Evolutionary conservation across 1,284 basidiomycete species (phyloP), one percentile per base, ranked within the genome.

Genomic region (Malassezia caprae): DNA sequence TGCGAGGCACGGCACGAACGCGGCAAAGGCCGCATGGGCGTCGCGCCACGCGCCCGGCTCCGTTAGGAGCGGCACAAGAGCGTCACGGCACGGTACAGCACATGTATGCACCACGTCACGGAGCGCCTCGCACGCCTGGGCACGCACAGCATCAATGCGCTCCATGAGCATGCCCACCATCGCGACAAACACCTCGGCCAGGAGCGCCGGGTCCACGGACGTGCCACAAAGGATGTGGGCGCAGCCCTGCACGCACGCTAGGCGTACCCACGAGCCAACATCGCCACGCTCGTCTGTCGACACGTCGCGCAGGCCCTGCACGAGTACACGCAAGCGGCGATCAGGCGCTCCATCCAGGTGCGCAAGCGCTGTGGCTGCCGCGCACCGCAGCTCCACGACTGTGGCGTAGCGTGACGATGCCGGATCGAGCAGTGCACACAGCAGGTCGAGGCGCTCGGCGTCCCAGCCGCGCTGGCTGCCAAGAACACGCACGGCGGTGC

Each of bases 251-350:
- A 88, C 78, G 68, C 83, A 83, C 37, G 83, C 56, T n/a, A 86
- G 80, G 47, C 94, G 85, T 27, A 94, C 82, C 91, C 91, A 96
- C 0, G 91, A 96, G 26, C 94, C 94, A 23, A 99, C 87, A 70
- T 99, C 94, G 4, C 94, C 94, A 54, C 94, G 82, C 75, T 94
- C 87, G 71, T 98, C 94, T 28, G 82, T 84, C 1, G 88, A 85
- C 70, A 96, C 96, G 77, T 99, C 93, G 15, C 82, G 79, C 35
- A 98, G 75, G 2, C 89, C 90, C 12, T 68, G 70, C 19, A 85
- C 75, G 30, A 79, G 67, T 0, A 73, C 66, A n/a, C 26, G 28
- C 50, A 53, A n/a, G 37, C 53, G 15, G 4, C 44, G n/a, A n/a
- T 2, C 31, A 23, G 7, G 45, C 12, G 6, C 21, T 54, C 50